Base-by-base conservation (phyloP, 2,329 filamentous ascomycete species). In the Parasarocladium wereldwijsianum region DNA sequence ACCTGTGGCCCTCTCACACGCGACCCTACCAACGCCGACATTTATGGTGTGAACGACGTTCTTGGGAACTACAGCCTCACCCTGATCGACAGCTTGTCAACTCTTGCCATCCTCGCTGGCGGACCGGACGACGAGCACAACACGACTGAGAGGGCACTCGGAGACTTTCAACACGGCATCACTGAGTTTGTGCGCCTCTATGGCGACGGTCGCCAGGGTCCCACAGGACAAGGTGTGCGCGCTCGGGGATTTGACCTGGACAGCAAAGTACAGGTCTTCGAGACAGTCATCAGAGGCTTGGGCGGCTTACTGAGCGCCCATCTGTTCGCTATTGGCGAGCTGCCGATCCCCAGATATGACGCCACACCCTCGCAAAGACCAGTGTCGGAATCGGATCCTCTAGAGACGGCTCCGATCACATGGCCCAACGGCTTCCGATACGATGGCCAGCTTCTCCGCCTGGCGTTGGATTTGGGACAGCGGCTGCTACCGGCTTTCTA, bases 251-350 rank as follows among this genome's bases (percentile, higher is more conserved):
- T 98, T 45, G 84, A 98, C 51, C 62, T 93, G 23, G 87, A 98
- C 54, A 93, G 86, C 58, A 98, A 96, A 55, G 90, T 98, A 2
- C 87, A 98, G 56, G 84, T 98, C 22, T 98, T 98, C 46, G 90
- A 98, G 59, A 96, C 87, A 1, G 87, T 93, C 20, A 98, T 98
- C 42, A 70, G 90, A 34, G 90, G 87, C 11, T 70, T 93, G 26
- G 90, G 90, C 10, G 90, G 90, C 1, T 60, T 98, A 33, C 57
- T 98, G 39, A 94, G 86, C 45, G 85, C 87, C 3, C 90, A 98
- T 56, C 59, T 94, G 24, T 98, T 98, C 50, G 87, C 90, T 9
- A 65, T 85, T 14, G 90, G 86, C 19, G 85, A 93, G 34, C 57
- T 98, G 33, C 90, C 90, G 1, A 93, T 96, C 32, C 60, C 64